Base-by-base conservation (phyloP, 495 filamentous ascomycete species). In the Penicillium roqueforti region DNA sequence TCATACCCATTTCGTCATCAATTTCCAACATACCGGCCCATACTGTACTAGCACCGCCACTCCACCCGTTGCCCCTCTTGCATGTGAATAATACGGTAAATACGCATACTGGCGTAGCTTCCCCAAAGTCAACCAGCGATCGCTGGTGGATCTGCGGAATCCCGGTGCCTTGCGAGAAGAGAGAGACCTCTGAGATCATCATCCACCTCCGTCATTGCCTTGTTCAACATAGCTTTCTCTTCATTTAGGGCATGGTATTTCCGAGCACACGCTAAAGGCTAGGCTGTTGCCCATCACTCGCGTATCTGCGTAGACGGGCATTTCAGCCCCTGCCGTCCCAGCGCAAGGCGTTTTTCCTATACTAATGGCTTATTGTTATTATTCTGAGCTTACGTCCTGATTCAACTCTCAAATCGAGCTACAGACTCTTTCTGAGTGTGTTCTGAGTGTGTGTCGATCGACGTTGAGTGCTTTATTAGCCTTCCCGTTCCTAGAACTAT, bases 291-390 rank as follows among this genome's bases (percentile, higher is more conserved):
- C 28, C 39, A 42, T 23, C 45, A 37, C 11, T 37, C 32, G 26
- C 50, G 50, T 44, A 34, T 20, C 16, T 13, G 20, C 7, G 28
- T 9, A 31, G 11, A 11, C 28, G 23, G 23, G 34, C 36, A 46
- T 19, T 25, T 32, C 23, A 39, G 43, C 52, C 52, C 42, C 52
- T 40, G 52, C 52, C 31, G 43, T 34, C 52, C 47, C 25, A 47
- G 48, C 47, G 54, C 55, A 53, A 48, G 50, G 43, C 50, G 50
- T 47, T 54, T 49, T 54, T 29, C 23, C 38, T 54, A 16, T 23
- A 37, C 34, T 54, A 11, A 42, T 54, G 55, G 32, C 43, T 39
- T 13, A 41, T 51, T 22, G n/a, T 32, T 40, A 3, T 37, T 18
- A 6, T 37, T 18, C 20, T 40, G 47, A 40, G 11, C 36, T 19